Conservation (phyloP, 1,284 basidiomycete genomes). For the Trichosporon coremiiforme region DNA sequence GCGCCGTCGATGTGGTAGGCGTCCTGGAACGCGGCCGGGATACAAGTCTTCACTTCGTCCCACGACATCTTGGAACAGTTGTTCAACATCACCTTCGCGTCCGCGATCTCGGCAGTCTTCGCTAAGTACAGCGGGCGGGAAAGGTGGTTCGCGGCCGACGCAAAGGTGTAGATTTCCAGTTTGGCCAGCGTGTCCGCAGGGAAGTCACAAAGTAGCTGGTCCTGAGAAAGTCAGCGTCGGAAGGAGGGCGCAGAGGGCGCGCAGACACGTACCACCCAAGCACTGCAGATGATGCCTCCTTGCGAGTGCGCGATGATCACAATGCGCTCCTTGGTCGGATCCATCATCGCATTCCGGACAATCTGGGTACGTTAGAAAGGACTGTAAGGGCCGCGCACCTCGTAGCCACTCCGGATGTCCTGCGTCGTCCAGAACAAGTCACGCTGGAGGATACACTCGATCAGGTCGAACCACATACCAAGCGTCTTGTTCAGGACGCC, state of each 20-base stretch:
- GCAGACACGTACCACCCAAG: conserved; percentile 29
- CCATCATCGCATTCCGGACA: conserved; percentile 28
- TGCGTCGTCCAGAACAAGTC: conserved; percentile 39
- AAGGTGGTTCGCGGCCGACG: conserved; percentile 48
- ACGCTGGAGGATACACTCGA: conserved; percentile 48
- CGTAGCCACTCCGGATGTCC: conserved; percentile 39
- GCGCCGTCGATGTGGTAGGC: conserved; percentile 4
- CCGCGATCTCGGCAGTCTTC: conserved; percentile 6
- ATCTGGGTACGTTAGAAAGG: conserved; percentile 12
- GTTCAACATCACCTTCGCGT: not conserved
- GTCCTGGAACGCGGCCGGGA: conserved; percentile 3
- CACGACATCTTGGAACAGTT: conserved; percentile 12
- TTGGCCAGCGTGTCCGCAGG: conserved; percentile 35
- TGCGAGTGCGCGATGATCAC: conserved; percentile 48
- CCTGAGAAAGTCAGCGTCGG: conserved; percentile 21
- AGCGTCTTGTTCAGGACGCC: conserved; percentile 44
- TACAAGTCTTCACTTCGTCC: conserved; percentile 9
- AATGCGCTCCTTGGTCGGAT: conserved; percentile 35
- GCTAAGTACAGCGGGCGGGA: conserved; percentile 20
- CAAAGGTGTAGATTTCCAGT: conserved; percentile 51
- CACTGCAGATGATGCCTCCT: conserved; percentile 44
- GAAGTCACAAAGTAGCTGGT: conserved; percentile 44
- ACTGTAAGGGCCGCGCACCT: not conserved
- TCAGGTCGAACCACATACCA: conserved; percentile 45
- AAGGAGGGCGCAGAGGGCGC: no score